These are phyloP conservation scores for Skeletonema potamos DNA, from an alignment of 108 stramenopile genomes.

Conservation along the genomic window DNA sequence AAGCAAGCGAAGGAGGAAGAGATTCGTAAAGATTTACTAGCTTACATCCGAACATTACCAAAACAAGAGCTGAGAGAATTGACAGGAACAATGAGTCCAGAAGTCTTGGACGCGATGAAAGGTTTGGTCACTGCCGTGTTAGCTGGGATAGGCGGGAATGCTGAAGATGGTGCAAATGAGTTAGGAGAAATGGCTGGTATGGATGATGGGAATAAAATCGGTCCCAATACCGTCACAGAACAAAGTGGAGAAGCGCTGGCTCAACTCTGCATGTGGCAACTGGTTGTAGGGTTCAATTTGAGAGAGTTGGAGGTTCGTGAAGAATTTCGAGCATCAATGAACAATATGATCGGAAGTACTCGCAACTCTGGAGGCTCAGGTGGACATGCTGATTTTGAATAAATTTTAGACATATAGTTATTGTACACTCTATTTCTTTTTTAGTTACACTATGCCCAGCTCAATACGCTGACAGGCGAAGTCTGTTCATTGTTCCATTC, in stretches of 20 bases:
- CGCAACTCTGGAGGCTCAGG: neutral
- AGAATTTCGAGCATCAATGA: constrained; percentile 62
- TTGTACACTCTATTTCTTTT: neutral
- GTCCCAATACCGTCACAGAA: constrained; percentile 84
- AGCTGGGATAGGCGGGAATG: constrained; percentile 67
- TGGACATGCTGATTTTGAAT: neutral
- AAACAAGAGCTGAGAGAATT: constrained; percentile 72
- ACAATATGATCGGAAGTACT: constrained; percentile 22
- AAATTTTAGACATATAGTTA: neutral
- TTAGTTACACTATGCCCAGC: neutral
- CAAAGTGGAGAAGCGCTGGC: constrained; percentile 92
- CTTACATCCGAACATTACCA: constrained; percentile 92
- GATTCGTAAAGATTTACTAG: constrained; percentile 83
- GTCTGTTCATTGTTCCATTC: neutral
- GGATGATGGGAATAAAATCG: constrained; percentile 55
- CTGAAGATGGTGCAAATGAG: constrained; percentile 64
- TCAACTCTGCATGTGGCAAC: constrained; percentile 98
- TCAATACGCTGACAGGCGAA: neutral
- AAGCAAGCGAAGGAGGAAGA: constrained; percentile 74
- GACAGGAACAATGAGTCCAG: constrained; percentile 85
- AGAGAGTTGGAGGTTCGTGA: constrained; percentile 91
- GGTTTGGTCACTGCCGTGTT: constrained; percentile 87
- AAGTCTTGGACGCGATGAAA: constrained; percentile 95
- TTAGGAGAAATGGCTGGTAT: constrained; percentile 58
- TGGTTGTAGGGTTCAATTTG: constrained; percentile 93